These are phyloP conservation scores for Triticum timopheevii DNA, from an alignment of 176 grass and related monocot genomes.

Conservation along the genomic window DNA sequence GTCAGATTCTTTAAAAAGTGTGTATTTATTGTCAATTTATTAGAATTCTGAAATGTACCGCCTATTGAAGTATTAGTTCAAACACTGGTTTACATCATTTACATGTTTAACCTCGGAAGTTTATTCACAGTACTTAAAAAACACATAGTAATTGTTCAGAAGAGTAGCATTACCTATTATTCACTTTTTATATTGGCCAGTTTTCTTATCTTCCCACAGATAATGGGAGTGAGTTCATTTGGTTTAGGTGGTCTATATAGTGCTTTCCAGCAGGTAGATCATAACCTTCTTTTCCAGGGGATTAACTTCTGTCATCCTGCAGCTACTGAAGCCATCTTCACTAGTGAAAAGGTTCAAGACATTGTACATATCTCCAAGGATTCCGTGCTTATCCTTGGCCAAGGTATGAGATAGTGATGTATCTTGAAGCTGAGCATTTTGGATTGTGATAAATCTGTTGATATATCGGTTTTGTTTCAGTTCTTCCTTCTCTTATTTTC, in stretches of 20 bases:
- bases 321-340: conserved; percentile 89
- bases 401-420: conserved; percentile 51
- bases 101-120: not conserved
- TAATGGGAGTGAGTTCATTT: not conserved
- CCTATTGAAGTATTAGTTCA: conserved; percentile 2
- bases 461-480: conserved; percentile 14
- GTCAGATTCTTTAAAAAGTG: not conserved
- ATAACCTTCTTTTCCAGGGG: conserved; percentile 12
- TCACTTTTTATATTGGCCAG: not conserved
- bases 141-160: not conserved
- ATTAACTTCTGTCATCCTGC: conserved; percentile 36
- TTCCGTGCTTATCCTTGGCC: conserved; percentile 80
- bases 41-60: not conserved
- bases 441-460: not conserved
- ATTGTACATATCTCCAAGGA: conserved; percentile 74
- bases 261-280: not conserved
- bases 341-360: conserved; percentile 74
- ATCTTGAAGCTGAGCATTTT: not conserved
- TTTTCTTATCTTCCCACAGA: not conserved
- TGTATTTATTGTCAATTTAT: not conserved
- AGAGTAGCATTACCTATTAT: not conserved
- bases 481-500: not conserved
- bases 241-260: conserved; percentile 13
- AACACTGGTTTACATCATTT: not conserved
- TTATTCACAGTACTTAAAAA: not conserved